Evolutionary conservation across 192 early-diverging fungal species (phyloP).

Genomic region (Umbelopsis sp.): DNA sequence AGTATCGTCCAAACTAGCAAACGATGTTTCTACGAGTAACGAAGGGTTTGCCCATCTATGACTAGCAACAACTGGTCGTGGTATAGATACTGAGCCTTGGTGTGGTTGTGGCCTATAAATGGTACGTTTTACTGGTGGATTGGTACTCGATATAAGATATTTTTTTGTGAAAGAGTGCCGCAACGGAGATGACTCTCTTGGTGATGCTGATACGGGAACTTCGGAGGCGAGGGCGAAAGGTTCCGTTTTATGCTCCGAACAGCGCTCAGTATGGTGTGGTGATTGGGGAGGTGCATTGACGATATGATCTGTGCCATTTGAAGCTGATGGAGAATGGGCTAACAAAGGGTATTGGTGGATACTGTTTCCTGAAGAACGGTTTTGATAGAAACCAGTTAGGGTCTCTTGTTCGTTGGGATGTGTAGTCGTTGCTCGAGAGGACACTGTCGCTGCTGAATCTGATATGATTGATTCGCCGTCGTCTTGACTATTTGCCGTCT

Average conservation of each 20-base stretch:
- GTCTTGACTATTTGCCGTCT: background rate
- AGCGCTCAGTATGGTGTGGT: background rate
- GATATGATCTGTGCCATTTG: background rate
- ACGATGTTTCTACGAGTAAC: background rate
- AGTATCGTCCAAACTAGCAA: slow-evolving; percentile 12
- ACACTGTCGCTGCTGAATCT: background rate
- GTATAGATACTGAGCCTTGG: background rate
- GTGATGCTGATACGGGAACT: slow-evolving; percentile 12
- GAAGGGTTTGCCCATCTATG: background rate
- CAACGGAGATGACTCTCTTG: slow-evolving; percentile 1
- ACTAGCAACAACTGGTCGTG: background rate
- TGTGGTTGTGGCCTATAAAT: background rate
- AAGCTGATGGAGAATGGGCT: background rate
- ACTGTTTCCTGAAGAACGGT: background rate
- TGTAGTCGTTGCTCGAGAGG: background rate
- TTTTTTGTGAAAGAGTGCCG: slow-evolving; percentile 6
- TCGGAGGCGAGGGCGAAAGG: background rate
- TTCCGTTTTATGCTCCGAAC: slow-evolving; percentile 9
- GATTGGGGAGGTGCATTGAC: background rate
- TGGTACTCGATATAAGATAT: background rate
- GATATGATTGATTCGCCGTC: slow-evolving; percentile 16
- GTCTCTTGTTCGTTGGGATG: background rate
- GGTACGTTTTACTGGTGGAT: background rate
- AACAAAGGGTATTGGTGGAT: background rate
- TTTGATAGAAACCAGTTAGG: background rate